A percentile compares a stretch with the other conserved stretches of the same genome.
These are phyloP conservation scores for Tulasnella sp. DNA, from an alignment of 768 basidiomycete genomes.

Conservation along the genomic window DNA sequence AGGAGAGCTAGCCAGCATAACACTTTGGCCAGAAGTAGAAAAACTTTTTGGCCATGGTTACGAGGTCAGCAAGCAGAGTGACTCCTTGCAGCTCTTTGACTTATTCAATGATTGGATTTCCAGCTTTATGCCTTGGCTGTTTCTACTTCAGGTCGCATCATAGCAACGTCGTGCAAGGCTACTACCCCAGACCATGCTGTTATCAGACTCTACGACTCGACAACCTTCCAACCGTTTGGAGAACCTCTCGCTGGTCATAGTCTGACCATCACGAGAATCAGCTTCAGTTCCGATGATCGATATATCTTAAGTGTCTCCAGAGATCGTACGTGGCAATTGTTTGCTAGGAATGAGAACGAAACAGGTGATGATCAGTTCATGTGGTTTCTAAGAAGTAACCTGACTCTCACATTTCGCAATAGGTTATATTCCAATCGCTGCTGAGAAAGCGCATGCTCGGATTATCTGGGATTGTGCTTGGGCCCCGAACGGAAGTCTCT, in stretches of 20 bases:
- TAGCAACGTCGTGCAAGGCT: conserved; percentile 87
- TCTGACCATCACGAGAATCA: conserved; percentile 79
- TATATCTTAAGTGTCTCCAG: conserved; percentile 74
- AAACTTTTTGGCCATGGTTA: conserved; percentile 98
- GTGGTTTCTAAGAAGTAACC: conserved; percentile 2
- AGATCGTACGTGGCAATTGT: conserved; percentile 86
- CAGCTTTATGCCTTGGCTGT: conserved; percentile 41
- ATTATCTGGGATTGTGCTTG: conserved; percentile 97
- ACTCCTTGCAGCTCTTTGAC: neutral
- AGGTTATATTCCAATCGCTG: conserved; percentile 49
- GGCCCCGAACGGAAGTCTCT: conserved; percentile 58
- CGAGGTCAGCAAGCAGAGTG: conserved; percentile 43
- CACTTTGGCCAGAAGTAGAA: conserved; percentile 93
- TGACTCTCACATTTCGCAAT: conserved; percentile 7
- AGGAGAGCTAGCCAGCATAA: conserved; percentile 73
- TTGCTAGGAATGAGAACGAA: conserved; percentile 34
- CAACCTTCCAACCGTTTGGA: conserved; percentile 57
- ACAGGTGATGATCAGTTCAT: conserved; percentile 20
- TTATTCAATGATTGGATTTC: neutral
- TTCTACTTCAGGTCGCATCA: conserved; percentile 50
- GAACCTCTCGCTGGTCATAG: conserved; percentile 67
- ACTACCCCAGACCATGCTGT: conserved; percentile 80
- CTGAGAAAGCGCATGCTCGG: conserved; percentile 74
- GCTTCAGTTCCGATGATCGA: conserved; percentile 77
- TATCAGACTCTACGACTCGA: conserved; percentile 66